Percentiles rank a stretch among this genome's conserved stretches.
phyloP scores from a whole-genome alignment of 2,329 filamentous ascomycete species.

The Neonectria punicea region DNA sequence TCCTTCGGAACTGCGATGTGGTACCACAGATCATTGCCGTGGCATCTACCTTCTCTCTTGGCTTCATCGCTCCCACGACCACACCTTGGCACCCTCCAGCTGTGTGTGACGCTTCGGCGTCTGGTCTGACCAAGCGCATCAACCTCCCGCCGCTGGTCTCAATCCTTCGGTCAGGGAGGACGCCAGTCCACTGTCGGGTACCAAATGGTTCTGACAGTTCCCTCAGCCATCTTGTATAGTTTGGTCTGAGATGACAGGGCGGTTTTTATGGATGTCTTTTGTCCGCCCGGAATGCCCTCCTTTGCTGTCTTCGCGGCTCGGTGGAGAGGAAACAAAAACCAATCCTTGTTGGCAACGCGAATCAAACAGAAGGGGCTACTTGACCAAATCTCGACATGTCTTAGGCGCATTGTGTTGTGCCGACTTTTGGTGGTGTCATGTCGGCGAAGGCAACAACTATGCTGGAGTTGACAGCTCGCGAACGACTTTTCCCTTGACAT shows the following conservation, averaged over 20 bases:
- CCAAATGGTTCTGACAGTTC: slow-evolving; percentile 46
- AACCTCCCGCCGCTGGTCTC: slow-evolving; percentile 58
- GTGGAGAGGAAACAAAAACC: slow-evolving; percentile 92
- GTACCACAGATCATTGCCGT: slow-evolving; percentile 27
- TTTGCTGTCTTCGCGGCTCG: slow-evolving; percentile 49
- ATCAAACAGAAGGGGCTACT: slow-evolving; percentile 76
- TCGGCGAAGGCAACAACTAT: slow-evolving; percentile 36
- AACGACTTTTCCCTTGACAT: slow-evolving; percentile 28
- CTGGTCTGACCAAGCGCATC: slow-evolving; percentile 68
- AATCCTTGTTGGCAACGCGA: slow-evolving; percentile 88
- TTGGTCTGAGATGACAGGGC: slow-evolving; percentile 67
- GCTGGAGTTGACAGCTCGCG: slow-evolving; percentile 24
- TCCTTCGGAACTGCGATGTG: slow-evolving; percentile 49
- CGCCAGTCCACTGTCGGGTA: slow-evolving; percentile 58
- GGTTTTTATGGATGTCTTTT: slow-evolving; percentile 98
- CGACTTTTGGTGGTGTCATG: slow-evolving; percentile 26
- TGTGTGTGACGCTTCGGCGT: slow-evolving; percentile 57
- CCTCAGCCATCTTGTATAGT: slow-evolving; percentile 61
- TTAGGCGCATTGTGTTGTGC: slow-evolving; percentile 27
- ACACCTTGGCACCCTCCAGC: slow-evolving; percentile 52
- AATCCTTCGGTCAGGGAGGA: slow-evolving; percentile 55
- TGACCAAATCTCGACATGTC: slow-evolving; percentile 28
- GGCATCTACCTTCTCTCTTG: slow-evolving; percentile 38
- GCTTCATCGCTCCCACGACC: slow-evolving; percentile 52
- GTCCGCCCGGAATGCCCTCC: slow-evolving; percentile 81